Conservation (phyloP, 2,329 filamentous ascomycete species). For the Atkinsonella hypoxylon region DNA sequence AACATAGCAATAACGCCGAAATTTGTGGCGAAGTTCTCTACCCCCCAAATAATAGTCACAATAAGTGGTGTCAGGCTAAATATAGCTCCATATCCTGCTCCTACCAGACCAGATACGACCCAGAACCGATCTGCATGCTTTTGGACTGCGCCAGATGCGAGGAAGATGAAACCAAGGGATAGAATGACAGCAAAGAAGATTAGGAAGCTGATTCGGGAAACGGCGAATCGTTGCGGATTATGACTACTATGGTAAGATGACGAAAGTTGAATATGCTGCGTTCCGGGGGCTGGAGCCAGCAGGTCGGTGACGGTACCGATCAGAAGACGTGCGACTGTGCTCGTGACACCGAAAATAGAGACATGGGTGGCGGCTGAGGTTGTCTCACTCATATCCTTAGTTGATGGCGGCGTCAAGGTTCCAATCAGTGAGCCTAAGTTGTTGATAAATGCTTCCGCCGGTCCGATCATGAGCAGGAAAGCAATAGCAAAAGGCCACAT, state of each 20-base stretch:
- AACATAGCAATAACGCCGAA: conserved; percentile 93
- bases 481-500: conserved; percentile 93
- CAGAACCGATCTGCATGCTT: conserved; percentile 70
- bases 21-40: conserved; percentile 97
- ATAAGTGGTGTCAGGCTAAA: conserved; percentile 87
- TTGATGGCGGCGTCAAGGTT: conserved; percentile 56
- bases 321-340: conserved; percentile 78
- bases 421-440: conserved; percentile 90
- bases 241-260: conserved; percentile 12
- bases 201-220: conserved; percentile 74
- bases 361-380: conserved; percentile 77
- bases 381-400: conserved; percentile 27
- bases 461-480: conserved; percentile 87
- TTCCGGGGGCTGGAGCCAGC: conserved; percentile 58
- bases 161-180: conserved; percentile 61
- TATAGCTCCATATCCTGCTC: conserved; percentile 83
- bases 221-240: conserved; percentile 31
- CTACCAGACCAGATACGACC: conserved; percentile 71
- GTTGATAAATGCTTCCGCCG: conserved; percentile 96
- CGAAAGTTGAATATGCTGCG: conserved; percentile 39
- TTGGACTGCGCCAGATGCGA: conserved; percentile 66
- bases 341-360: conserved; percentile 81
- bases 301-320: conserved; percentile 84
- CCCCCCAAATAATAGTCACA: conserved; percentile 94
- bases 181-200: conserved; percentile 63